Evolutionary conservation across 306 rosid genomes (phyloP).

Genomic region (Clitoria ternatea): DNA sequence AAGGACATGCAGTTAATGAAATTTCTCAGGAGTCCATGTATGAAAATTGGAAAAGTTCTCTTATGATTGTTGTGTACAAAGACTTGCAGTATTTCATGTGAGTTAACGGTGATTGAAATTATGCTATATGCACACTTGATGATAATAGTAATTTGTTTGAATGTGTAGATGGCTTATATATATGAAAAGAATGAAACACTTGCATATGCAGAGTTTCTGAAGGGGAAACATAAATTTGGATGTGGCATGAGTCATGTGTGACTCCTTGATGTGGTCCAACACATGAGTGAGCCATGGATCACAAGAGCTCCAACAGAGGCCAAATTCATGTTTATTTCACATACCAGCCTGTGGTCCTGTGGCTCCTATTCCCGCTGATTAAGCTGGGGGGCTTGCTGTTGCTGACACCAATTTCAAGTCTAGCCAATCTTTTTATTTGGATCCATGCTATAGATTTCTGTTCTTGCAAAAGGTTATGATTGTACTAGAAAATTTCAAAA

Average conservation of each 20-base stretch:
- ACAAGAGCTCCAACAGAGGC: constrained; percentile 8
- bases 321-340: constrained; percentile 3
- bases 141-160: background rate
- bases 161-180: background rate
- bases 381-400: constrained; percentile 4
- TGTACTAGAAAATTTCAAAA: background rate
- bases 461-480: background rate
- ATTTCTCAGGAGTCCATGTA: background rate
- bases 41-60: background rate
- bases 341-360: constrained; percentile 23
- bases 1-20: background rate
- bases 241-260: constrained; percentile 14
- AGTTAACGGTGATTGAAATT: background rate
- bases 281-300: background rate
- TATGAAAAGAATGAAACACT: background rate
- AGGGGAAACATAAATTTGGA: constrained; percentile 12
- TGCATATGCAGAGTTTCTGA: constrained; percentile 14
- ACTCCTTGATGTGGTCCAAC: constrained; percentile 30
- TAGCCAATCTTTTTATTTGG: constrained; percentile 1
- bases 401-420: constrained; percentile 14
- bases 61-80: background rate
- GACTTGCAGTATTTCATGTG: background rate
- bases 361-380: background rate
- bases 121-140: background rate
- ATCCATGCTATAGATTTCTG: background rate